Base-by-base conservation (phyloP, 148 eudicot species). In the Rhododendron mucronatum region DNA sequence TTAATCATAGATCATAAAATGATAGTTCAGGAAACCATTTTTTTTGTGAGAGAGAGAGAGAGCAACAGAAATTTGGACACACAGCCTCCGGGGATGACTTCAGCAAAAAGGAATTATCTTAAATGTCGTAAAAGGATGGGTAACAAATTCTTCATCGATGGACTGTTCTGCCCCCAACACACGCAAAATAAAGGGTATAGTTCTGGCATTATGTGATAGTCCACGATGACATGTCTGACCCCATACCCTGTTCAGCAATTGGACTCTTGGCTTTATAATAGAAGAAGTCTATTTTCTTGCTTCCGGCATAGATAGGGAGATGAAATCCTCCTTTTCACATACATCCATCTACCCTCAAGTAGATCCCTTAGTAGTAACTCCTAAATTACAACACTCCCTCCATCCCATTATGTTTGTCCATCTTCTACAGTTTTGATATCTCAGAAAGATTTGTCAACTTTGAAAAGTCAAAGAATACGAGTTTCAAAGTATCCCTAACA, bases 271-370 rank as follows among this genome's bases (percentile, higher is more conserved):
- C 57, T 33, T 37, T 55, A 59, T 37, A 15, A 57, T 82, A 45
- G 73, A 82, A 82, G 30, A 82, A 61, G 84, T 33, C 18, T 39
- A 35, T 53, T 57, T 53, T 81, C 71, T 81, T 55, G 47, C 69
- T 81, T 81, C 47, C 0, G 16, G 21, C 15, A 1, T 37, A 23
- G 83, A 35, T 35, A 81, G 45, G 30, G 15, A 59, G 16, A 81
- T 33, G 12, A 55, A 53, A 35, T 53, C 33, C 20, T 16, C 13
- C 30, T 50, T 53, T 18, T 23, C 69, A 55, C 28, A 33, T 0
- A 81, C 35, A 53, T 13, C 26, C 45, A 55, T 28, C 30, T 80
- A 28, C 35, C 37, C 18, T 28, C 57, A 20, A n/a, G 8, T 18
- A 21, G 20, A 37, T 77, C 48, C n/a, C 4, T 37, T 5, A 44